Conservation (phyloP, 176 grass and related monocot genomes). For the Triticum aestivum region DNA sequence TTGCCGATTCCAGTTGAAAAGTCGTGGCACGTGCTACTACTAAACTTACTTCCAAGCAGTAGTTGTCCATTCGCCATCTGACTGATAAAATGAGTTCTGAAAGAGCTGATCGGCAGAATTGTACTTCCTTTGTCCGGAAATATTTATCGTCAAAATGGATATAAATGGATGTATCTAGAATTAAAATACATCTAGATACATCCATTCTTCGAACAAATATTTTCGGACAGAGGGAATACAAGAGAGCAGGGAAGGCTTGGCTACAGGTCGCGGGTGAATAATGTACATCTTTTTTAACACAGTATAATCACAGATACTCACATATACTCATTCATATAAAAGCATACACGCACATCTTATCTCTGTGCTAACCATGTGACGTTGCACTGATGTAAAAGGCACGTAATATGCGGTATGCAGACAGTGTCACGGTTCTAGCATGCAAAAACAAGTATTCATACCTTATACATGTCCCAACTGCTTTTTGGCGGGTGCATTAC, state of each 20-base stretch:
- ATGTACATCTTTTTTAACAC: no score
- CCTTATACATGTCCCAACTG: not conserved
- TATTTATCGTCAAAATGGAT: no score
- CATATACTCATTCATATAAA: no score
- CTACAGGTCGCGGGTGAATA: not conserved
- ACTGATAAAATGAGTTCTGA: not conserved
- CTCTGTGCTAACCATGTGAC: not conserved
- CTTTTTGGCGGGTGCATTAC: not conserved
- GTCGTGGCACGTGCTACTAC: not conserved
- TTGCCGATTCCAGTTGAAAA: not conserved
- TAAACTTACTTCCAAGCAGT: not conserved
- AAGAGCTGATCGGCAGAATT: not conserved
- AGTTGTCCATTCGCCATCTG: not conserved
- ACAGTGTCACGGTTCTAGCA: not conserved
- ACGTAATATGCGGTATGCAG: not conserved
- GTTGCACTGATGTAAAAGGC: not conserved
- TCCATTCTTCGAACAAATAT: no score
- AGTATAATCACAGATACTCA: no score
- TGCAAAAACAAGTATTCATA: not conserved
- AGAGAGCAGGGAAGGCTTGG: no score
- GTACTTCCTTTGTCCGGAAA: not conserved
- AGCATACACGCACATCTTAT: no score
- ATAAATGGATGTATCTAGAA: no score
- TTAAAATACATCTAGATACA: no score
- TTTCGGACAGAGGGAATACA: no score